A percentile compares a stretch with the other conserved stretches of the same genome.
phyloP scores from a whole-genome alignment of 805 yeast genomes.

The Gaillardinia entomophila region DNA sequence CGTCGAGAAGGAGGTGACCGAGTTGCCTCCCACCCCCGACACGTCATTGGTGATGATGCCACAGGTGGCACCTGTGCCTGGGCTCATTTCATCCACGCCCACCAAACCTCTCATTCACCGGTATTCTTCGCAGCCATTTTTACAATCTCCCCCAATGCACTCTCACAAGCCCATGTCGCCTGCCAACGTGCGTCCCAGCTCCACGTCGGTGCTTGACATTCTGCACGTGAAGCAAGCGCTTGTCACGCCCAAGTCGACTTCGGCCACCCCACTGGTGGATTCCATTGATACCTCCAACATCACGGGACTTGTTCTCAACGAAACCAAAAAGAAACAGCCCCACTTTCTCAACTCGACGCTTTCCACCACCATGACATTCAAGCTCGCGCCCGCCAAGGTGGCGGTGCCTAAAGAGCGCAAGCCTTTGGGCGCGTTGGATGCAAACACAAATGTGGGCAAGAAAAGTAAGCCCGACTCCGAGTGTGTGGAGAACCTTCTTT shows the following conservation, averaged over 20 bases:
- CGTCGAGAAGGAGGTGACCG: constrained; percentile 35
- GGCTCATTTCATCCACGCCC: constrained; percentile 9
- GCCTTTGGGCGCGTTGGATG: constrained; percentile 12
- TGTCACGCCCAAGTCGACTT: not conserved
- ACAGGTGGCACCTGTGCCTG: constrained; percentile 1
- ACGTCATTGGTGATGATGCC: not conserved
- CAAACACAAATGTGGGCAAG: constrained; percentile 25
- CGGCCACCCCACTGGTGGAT: constrained; percentile 10
- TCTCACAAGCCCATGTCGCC: not conserved
- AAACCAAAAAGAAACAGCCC: constrained; percentile 34
- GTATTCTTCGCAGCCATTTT: constrained; percentile 4
- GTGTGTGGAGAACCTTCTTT: constrained; percentile 36
- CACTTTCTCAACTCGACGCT: constrained; percentile 18
- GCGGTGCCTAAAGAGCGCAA: constrained; percentile 17
- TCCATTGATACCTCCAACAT: constrained; percentile 10
- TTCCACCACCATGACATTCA: constrained; percentile 30
- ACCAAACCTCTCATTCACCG: constrained; percentile 7
- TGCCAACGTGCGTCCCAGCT: not conserved
- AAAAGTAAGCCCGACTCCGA: constrained; percentile 13
- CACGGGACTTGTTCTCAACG: constrained; percentile 10
- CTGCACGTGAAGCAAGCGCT: not conserved
- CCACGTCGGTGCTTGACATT: not conserved
- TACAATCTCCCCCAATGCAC: constrained; percentile 1
- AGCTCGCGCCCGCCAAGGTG: constrained; percentile 20
- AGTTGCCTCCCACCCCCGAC: constrained; percentile 37